These are phyloP conservation scores for Coffea canephora DNA, from an alignment of 257 asterid species.

Conservation along the genomic window DNA sequence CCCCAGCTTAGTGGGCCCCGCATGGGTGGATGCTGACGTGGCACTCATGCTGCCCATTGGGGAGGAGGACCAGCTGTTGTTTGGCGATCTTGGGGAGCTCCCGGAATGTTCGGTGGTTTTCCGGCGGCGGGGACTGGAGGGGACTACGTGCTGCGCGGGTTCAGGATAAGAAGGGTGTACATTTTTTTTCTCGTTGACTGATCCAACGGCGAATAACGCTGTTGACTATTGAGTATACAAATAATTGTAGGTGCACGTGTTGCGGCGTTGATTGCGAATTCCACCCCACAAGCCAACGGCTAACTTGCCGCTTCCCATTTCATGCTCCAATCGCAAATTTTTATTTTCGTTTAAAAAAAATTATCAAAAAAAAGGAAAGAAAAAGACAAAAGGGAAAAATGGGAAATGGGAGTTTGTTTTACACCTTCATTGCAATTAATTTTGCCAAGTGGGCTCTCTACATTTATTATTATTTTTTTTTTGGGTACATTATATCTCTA, in stretches of 20 bases:
- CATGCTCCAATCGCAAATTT: not conserved
- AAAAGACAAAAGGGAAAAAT: no score
- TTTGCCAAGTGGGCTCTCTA: not conserved
- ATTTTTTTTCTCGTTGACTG: conserved; percentile 2
- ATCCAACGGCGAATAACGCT: not conserved
- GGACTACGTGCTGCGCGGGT: conserved; percentile 44
- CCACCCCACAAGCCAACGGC: not conserved
- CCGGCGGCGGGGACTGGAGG: conserved; percentile 39
- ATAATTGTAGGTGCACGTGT: conserved; percentile 6
- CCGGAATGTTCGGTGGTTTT: conserved; percentile 71
- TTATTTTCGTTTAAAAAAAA: not conserved
- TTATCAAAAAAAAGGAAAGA: not conserved
- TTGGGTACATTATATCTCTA: not conserved
- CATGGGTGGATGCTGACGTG: conserved; percentile 45
- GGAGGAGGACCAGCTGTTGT: conserved; percentile 70
- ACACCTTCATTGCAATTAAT: not conserved
- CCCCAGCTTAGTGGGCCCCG: conserved; percentile 46
- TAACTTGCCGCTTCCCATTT: not conserved
- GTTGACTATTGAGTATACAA: not conserved
- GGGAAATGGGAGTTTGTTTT: no score
- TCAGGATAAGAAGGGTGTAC: conserved; percentile 31
- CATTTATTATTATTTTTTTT: not conserved
- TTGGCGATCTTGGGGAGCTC: conserved; percentile 77
- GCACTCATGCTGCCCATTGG: conserved; percentile 49
- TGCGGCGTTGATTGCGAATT: not conserved